Percentiles rank a stretch among this genome's conserved stretches.
phyloP scores from a whole-genome alignment of 1,284 basidiomycete species.

The Ceratobasidium sp. region DNA sequence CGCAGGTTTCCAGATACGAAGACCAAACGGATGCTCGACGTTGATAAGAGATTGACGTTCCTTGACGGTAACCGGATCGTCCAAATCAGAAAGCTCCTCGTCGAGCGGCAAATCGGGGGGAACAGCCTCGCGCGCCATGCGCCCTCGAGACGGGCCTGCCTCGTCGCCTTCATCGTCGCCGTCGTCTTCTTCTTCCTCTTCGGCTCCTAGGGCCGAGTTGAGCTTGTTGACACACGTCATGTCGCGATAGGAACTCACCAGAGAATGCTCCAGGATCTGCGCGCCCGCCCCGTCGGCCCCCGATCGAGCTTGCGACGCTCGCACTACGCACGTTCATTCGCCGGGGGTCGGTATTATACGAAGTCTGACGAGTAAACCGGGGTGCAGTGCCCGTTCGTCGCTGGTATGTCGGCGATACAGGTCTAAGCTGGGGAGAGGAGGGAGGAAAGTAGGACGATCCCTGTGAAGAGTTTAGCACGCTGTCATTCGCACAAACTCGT shows the following conservation, averaged over 20 bases:
- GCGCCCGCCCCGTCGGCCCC: not conserved
- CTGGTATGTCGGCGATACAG: slow-evolving; percentile 69
- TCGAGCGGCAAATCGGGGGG: slow-evolving; percentile 40
- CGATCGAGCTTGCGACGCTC: slow-evolving; percentile 44
- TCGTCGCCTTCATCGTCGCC: slow-evolving; percentile 59
- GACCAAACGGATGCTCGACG: slow-evolving; percentile 98
- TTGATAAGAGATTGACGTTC: slow-evolving; percentile 99
- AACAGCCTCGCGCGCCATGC: slow-evolving; percentile 19
- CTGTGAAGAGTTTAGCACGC: slow-evolving; percentile 73
- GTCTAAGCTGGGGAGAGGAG: slow-evolving; percentile 45
- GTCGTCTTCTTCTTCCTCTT: slow-evolving; percentile 55
- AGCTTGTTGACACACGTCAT: slow-evolving; percentile 25
- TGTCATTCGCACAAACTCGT: slow-evolving; percentile 53
- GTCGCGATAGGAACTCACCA: slow-evolving; percentile 21
- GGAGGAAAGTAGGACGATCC: slow-evolving; percentile 73
- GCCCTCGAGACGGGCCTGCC: slow-evolving; percentile 54
- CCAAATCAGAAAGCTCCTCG: slow-evolving; percentile 53
- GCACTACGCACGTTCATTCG: slow-evolving; percentile 39
- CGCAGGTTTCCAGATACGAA: slow-evolving; percentile 99
- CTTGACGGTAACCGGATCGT: slow-evolving; percentile 93
- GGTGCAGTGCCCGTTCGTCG: slow-evolving; percentile 63
- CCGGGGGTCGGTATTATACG: slow-evolving; percentile 33
- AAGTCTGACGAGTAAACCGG: slow-evolving; percentile 17
- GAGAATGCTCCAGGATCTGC: slow-evolving; percentile 26
- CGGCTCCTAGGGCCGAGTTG: slow-evolving; percentile 45